phyloP scores from a whole-genome alignment of 2,329 filamentous ascomycete genomes.

The Neofusicoccum sp. region DNA sequence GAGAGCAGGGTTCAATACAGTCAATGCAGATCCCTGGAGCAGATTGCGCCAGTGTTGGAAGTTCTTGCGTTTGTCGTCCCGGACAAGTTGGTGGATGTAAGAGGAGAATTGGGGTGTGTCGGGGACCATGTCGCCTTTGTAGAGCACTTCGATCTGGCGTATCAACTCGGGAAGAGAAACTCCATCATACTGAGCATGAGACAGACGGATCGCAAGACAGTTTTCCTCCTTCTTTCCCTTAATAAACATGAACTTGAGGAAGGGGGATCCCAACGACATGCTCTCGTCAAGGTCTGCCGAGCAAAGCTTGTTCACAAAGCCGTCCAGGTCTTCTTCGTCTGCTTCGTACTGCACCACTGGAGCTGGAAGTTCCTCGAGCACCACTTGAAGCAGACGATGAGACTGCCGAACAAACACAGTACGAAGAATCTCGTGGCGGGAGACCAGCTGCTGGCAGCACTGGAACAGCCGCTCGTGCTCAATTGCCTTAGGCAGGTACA shows the following conservation, averaged over 20 bases:
- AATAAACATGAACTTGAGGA: slow-evolving; percentile 58
- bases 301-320: slow-evolving; percentile 58
- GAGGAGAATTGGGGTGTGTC: slow-evolving; percentile 47
- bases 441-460: slow-evolving; percentile 59
- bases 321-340: slow-evolving; percentile 55
- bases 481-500: slow-evolving; percentile 60
- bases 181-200: slow-evolving; percentile 71
- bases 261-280: slow-evolving; percentile 62
- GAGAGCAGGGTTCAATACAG: slow-evolving; percentile 44
- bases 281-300: slow-evolving; percentile 58
- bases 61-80: slow-evolving; percentile 66
- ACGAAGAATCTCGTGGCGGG: slow-evolving; percentile 65
- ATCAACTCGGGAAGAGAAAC: slow-evolving; percentile 67
- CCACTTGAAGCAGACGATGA: slow-evolving; percentile 57
- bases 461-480: slow-evolving; percentile 52
- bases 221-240: slow-evolving; percentile 49
- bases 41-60: slow-evolving; percentile 63
- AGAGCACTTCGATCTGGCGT: slow-evolving; percentile 61
- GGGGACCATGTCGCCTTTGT: slow-evolving; percentile 39
- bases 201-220: slow-evolving; percentile 63
- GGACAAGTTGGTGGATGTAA: slow-evolving; percentile 43
- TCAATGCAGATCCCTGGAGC: slow-evolving; percentile 53
- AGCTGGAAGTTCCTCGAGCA: slow-evolving; percentile 58
- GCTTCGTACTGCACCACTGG: slow-evolving; percentile 46
- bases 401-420: slow-evolving; percentile 63